These are phyloP conservation scores for Pterocarpus macrocarpus DNA, from an alignment of 306 rosid species.

Conservation along the genomic window DNA sequence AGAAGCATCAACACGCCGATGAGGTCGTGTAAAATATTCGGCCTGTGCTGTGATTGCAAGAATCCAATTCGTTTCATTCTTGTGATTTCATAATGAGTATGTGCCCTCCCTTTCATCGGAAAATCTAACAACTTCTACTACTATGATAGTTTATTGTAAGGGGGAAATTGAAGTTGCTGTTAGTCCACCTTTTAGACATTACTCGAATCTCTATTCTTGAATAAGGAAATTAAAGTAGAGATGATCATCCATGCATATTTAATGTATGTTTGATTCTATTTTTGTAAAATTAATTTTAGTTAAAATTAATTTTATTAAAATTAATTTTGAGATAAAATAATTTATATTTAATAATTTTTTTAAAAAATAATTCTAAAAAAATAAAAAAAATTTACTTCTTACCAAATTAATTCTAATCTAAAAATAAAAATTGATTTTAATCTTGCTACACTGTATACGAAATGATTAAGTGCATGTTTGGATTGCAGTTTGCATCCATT, in stretches of 20 bases:
- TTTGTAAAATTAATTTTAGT: no score
- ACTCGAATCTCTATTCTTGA: not conserved
- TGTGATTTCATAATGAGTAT: conserved; percentile 17
- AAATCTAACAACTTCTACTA: conserved; percentile 16
- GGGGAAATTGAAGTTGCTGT: not conserved
- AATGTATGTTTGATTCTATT: no score
- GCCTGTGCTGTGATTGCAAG: conserved; percentile 4
- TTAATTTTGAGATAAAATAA: no score
- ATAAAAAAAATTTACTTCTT: no score
- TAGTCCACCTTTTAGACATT: conserved; percentile 2
- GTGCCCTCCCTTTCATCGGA: not conserved
- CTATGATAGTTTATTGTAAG: not conserved
- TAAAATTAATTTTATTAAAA: no score
- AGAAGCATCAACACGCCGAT: conserved; percentile 7
- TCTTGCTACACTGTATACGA: no score
- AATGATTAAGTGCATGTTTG: no score
- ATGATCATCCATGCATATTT: not conserved
- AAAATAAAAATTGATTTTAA: no score
- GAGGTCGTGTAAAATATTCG: conserved; percentile 4
- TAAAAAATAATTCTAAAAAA: no score
- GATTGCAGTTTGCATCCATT: no score
- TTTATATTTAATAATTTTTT: no score
- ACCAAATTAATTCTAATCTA: no score
- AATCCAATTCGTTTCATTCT: conserved; percentile 7
- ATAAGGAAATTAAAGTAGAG: not conserved